Evolutionary conservation across 257 asterid genomes (phyloP), one percentile per base, ranked within the genome.

Genomic region (Dorcoceras hygrometricum): DNA sequence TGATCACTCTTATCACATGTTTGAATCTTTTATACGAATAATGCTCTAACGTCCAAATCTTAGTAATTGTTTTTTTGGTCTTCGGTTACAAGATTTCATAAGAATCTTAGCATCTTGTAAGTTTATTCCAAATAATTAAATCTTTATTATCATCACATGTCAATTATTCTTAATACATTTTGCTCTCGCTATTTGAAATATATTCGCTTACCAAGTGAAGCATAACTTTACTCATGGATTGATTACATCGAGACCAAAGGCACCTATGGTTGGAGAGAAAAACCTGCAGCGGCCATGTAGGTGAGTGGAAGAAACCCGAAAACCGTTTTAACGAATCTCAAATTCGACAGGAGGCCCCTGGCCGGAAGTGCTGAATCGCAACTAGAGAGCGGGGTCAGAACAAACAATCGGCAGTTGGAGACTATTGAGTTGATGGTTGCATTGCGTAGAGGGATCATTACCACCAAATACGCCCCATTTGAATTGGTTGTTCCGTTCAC

Each of bases 371-470:
- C 7, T 1, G 66, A 26, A 28, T 57, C 43, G 73, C 80, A 76
- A n/a, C 9, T 65, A 10, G 75, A 69, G 3, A 75, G 71, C 12
- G 75, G 79, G 3, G 75, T 59, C 16, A 48, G 75, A 18, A 75
- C 68, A 26, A 23, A 59, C 5, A 75, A 11, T 4, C 72, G 72
- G 51, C 79, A 70, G 19, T 54, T 65, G 57, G 79, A 70, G 24
- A 62, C 48, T 18, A 75, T 70, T 31, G 73, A 65, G 12, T 29
- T 31, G 3, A 65, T 32, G 7, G 79, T 70, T 27, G 70, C 64
- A 22, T 70, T 65, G 2, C 59, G 55, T 24, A 28, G 73, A 19
- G 79, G 76, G 64, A 70, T 26, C 61, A 75, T 2, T 2, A 32
- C 34, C 62, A 65, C 54, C 53, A 54, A n/a, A 34, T 75, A 75